Conservation (phyloP, 139 green algal genomes). For the Chlamydomonas incerta region DNA sequence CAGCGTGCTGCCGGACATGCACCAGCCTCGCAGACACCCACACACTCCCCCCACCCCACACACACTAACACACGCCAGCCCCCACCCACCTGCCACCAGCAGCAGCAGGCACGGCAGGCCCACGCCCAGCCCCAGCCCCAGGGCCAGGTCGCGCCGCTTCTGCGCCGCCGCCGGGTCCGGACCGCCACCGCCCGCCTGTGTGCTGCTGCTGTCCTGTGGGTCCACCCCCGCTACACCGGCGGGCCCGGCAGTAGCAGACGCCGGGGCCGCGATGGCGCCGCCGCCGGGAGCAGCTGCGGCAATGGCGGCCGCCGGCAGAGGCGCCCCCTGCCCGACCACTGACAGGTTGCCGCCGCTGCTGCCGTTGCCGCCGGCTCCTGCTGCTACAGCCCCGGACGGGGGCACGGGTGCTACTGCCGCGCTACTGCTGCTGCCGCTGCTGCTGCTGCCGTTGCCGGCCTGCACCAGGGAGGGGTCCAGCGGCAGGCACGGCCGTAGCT, state of each 20-base stretch:
- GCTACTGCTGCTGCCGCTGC: neutral
- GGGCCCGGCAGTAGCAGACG: neutral
- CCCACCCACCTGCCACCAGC: neutral
- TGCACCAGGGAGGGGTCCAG: neutral
- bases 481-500: conserved; percentile 11
- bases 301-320: too few relatives aligned
- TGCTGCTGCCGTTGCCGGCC: neutral
- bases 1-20: too few relatives aligned
- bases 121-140: conserved; percentile 33
- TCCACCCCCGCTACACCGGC: neutral
- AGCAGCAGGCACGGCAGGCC: neutral
- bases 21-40: too few relatives aligned
- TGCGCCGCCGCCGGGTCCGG: neutral
- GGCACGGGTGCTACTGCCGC: neutral
- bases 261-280: neutral
- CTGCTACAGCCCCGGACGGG: neutral
- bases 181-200: neutral
- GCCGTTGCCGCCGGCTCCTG: neutral
- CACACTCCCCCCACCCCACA: too few relatives aligned
- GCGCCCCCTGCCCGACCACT: too few relatives aligned
- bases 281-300: too few relatives aligned
- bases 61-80: too few relatives aligned
- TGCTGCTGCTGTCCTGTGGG: neutral
- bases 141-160: neutral
- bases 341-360: neutral